phyloP scores from a whole-genome alignment of 495 filamentous ascomycete species.

The Elaphomyces granulatus region DNA sequence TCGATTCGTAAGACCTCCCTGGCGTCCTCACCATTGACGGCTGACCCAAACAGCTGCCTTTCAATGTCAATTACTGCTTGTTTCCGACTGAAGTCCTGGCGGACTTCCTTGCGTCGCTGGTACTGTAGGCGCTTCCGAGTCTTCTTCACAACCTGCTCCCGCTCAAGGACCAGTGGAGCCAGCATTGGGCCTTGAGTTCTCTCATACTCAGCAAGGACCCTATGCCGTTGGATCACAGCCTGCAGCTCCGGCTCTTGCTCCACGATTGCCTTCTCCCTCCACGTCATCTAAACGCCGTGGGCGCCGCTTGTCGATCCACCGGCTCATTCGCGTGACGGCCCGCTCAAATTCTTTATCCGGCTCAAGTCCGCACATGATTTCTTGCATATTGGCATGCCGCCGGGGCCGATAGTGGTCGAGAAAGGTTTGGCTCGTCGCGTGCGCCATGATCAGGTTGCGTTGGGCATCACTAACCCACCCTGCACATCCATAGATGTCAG shows the following conservation, averaged over 20 bases:
- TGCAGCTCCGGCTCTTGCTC: neutral
- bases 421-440: neutral
- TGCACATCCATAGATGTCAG: neutral
- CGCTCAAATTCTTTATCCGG: neutral
- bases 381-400: neutral
- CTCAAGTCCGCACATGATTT: neutral
- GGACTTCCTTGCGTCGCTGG: neutral
- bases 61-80: neutral
- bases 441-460: neutral
- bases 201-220: neutral
- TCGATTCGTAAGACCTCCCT: neutral
- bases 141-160: neutral
- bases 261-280: slow-evolving; percentile 1
- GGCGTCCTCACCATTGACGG: neutral
- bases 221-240: neutral
- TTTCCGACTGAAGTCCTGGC: neutral
- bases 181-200: neutral
- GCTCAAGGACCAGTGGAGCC: neutral
- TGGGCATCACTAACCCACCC: neutral
- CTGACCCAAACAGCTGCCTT: neutral
- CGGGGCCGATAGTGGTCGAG: neutral
- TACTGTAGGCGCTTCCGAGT: neutral
- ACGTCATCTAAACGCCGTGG: neutral
- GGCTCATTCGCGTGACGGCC: neutral
- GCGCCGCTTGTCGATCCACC: neutral